Evolutionary conservation across 495 filamentous ascomycete genomes (phyloP).

Genomic region (Xylaria longipes): DNA sequence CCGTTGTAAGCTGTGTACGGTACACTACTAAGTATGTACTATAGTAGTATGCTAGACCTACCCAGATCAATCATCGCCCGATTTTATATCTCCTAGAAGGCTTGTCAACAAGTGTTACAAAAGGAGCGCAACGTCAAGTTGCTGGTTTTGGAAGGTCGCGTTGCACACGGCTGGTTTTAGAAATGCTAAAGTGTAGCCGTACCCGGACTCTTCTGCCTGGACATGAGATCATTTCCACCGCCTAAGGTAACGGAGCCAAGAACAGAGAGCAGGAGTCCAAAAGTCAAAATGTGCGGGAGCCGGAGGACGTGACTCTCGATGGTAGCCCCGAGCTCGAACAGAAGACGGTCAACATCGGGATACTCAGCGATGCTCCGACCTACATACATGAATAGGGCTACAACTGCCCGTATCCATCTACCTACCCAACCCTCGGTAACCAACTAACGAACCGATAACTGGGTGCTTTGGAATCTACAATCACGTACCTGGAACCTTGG

Average conservation of each 20-base stretch:
- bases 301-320: neutral
- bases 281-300: neutral
- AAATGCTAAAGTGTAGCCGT: slow-evolving; percentile 4
- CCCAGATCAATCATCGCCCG: neutral
- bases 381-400: neutral
- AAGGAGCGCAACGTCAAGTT: neutral
- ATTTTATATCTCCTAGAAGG: neutral
- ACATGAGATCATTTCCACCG: neutral
- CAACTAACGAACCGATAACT: neutral
- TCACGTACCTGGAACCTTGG: neutral
- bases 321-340: neutral
- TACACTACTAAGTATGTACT: no score
- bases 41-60: no score
- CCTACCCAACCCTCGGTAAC: neutral
- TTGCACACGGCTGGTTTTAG: neutral
- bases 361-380: neutral
- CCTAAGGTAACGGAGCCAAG: neutral
- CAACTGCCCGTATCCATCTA: neutral
- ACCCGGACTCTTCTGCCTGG: neutral
- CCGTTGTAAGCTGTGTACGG: neutral
- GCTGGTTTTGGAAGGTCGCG: slow-evolving; percentile 12
- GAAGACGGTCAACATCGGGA: neutral
- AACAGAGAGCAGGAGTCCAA: neutral
- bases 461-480: neutral
- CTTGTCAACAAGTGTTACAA: neutral